Evolutionary conservation across 1,284 basidiomycete genomes (phyloP).

Genomic region (Heterobasidion irregulare): DNA sequence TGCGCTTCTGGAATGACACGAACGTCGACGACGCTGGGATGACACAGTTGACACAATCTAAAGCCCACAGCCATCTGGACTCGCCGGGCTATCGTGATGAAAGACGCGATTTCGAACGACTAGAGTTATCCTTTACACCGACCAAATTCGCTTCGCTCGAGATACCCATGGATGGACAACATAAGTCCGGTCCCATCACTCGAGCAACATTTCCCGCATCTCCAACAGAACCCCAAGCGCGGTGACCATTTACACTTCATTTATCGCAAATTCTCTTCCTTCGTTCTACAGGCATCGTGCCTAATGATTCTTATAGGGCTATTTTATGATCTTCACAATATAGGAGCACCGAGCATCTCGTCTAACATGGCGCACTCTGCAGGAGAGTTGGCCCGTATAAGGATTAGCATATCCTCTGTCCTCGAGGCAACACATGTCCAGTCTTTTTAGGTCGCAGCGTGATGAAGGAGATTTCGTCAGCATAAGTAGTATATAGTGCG

Average conservation of each 20-base stretch:
- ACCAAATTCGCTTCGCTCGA: background rate
- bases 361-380: too few species aligned
- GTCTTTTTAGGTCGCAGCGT: too few species aligned
- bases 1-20: background rate
- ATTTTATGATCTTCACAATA: too few species aligned
- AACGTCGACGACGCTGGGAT: background rate
- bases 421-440: too few species aligned
- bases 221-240: background rate
- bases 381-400: too few species aligned
- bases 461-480: too few species aligned
- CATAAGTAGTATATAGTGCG: too few species aligned
- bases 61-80: background rate
- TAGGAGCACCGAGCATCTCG: too few species aligned
- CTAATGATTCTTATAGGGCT: too few species aligned
- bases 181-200: background rate
- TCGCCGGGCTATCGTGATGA: background rate
- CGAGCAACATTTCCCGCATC: background rate
- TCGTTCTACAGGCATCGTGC: too few species aligned
- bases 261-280: too few species aligned
- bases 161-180: background rate
- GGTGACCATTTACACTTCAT: background rate
- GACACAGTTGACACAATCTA: background rate
- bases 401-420: too few species aligned
- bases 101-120: background rate
- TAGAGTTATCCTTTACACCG: background rate